Base-by-base conservation (phyloP, 352 stramenopile genomes). In the Globisporangium okanoganense region DNA sequence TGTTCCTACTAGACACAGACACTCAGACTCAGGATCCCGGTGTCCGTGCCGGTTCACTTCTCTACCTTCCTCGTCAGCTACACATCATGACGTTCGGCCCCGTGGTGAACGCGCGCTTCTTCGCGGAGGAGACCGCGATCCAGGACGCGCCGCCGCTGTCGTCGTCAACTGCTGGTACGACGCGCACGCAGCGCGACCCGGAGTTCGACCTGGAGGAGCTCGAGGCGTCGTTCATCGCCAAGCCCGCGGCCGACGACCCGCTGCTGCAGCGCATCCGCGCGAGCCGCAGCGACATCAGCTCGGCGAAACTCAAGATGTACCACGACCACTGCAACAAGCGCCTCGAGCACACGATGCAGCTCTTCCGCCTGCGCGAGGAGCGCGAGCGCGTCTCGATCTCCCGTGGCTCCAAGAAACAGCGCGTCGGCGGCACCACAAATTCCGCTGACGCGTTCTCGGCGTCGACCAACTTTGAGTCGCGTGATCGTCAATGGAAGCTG, bases 401-500 rank as follows among this genome's bases (percentile, higher is more conserved):
- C 27, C 61, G 61, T 5, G 62, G 56, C 24, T 10, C 24, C 22
- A 68, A 68, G 56, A 65, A 65, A 16, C 62, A 65, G 57, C 62
- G 62, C 29, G 56, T 65, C 2, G 50, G 62, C 35, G 35, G 27
- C 44, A 29, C 47, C 31, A 35, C 29, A n/a, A 47, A 14, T 13
- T 36, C 29, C 4, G 38, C 38, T n/a, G n/a, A 33, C 29, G 29
- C 47, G 7, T 36, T 40, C 27, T 58, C 54, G 27, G 29, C 54
- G 35, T 54, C 50, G 24, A 47, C 48, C 22, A 33, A 51, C 9
- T 57, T 62, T 33, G 61, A 62, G 35, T 51, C 61, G 24, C 36
- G 36, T 14, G 68, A 73, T 50, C 60, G 62, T 12, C 73, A 85
- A 59, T 92, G 79, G 80, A 92, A 90, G 61, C 62, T 90, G 41